Base-by-base conservation (phyloP, 306 rosid species). In the Acacia crassicarpa region DNA sequence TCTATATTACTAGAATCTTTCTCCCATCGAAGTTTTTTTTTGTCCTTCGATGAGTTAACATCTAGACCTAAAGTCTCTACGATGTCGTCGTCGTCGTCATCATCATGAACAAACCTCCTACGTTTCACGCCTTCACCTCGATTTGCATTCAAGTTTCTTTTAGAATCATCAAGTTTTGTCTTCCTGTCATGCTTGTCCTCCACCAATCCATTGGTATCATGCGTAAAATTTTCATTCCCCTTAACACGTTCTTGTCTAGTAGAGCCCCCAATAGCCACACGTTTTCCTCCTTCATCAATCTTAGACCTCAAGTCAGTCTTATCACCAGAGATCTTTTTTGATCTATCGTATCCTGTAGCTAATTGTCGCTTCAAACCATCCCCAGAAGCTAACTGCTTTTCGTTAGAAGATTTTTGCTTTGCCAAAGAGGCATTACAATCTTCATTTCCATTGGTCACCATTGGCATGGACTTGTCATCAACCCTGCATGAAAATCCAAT, bases 171-270 rank as follows among this genome's bases (percentile, higher is more conserved):
- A 67, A 41, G 58, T 41, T 84, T 88, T 72, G 77, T 83, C 83
- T 86, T 93, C 87, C 88, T 91, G 33, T 43, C 74, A 25, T 86
- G 81, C 75, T 86, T 84, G 71, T 80, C 84, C 25, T 84, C 90
- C 67, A 30, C 25, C 19, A 40, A 40, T 25, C 85, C 90, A 84
- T 61, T 63, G 44, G 32, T 67, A 41, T 54, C 87, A 76, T 27
- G 20, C 4, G 20, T 78, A 70, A 40, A 68, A 53, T 67, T 80
- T 16, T 67, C 84, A 75, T 69, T 84, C 71, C 63, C 80, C 44
- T 76, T 82, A 67, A 15, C 20, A 33, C 67, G 81, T 38, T 40
- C 69, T 40, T 82, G 45, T 56, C 80, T 71, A 49, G 20, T 14
- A 10, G 8, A n/a, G 54, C 17, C 80, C 77, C 83, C 76, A 76